These are phyloP conservation scores for Nyssa sinensis DNA, from an alignment of 148 eudicot genomes.

Conservation along the genomic window DNA sequence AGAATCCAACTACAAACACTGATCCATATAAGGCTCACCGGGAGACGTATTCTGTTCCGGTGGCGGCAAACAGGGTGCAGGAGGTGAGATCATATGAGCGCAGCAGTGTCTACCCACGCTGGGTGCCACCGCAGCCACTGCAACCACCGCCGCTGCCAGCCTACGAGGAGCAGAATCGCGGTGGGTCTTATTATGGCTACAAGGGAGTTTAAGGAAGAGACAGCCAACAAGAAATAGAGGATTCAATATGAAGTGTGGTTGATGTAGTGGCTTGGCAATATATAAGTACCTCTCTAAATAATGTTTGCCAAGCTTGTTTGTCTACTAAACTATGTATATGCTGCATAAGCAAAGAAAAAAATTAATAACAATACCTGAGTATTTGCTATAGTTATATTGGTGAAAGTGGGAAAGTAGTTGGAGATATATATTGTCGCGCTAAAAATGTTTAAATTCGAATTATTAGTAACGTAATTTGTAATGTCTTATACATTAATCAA, in stretches of 20 bases:
- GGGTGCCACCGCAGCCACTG: too few species aligned
- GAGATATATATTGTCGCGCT: too few species aligned
- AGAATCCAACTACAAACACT: not conserved
- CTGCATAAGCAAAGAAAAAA: not conserved
- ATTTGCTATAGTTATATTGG: not conserved
- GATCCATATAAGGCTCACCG: not conserved
- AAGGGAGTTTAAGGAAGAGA: not conserved
- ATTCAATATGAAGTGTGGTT: not conserved
- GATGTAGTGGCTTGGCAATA: not conserved
- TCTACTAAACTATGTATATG: not conserved
- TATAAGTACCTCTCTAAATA: not conserved
- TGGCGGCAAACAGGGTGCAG: not conserved
- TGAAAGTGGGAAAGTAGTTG: too few species aligned
- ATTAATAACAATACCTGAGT: not conserved
- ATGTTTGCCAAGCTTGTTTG: not conserved
- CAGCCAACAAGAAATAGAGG: not conserved
- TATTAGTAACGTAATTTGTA: too few species aligned
- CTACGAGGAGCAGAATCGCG: not conserved
- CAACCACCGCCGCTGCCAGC: too few species aligned
- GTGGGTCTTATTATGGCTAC: not conserved
- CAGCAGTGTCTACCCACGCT: not conserved
- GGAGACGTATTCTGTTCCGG: not conserved
- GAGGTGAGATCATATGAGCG: not conserved
- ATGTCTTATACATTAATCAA: too few species aligned
- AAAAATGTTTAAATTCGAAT: too few species aligned